Conservation (phyloP, 768 basidiomycete species). For the Termitomyces sp. region DNA sequence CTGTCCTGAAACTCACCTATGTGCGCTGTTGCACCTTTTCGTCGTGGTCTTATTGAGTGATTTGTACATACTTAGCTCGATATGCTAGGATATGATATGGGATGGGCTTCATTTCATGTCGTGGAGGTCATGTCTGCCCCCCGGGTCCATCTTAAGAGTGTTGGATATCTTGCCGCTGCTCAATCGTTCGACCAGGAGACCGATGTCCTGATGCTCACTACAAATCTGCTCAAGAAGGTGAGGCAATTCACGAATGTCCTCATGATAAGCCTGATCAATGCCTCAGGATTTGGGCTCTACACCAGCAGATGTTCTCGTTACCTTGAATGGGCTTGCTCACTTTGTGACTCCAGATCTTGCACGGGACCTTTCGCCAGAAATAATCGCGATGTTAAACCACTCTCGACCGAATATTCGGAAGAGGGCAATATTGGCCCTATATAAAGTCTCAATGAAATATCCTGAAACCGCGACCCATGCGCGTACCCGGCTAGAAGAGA, state of each 20-base stretch:
- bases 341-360: constrained; percentile 85
- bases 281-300: constrained; percentile 74
- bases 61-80: constrained; percentile 61
- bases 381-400: constrained; percentile 84
- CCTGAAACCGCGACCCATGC: constrained; percentile 70
- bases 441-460: constrained; percentile 75
- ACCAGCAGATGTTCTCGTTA: constrained; percentile 69
- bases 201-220: constrained; percentile 95
- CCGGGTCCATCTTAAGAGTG: constrained; percentile 86
- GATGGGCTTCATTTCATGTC: constrained; percentile 94
- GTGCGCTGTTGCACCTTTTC: constrained; percentile 45
- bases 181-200: constrained; percentile 93
- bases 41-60: constrained; percentile 5
- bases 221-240: constrained; percentile 93
- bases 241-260: constrained; percentile 17
- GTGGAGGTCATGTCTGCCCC: constrained; percentile 97
- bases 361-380: constrained; percentile 83
- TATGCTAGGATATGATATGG: constrained; percentile 94
- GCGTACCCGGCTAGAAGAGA: constrained; percentile 69
- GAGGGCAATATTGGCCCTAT: constrained; percentile 80
- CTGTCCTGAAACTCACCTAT: constrained; percentile 93
- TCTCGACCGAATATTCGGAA: constrained; percentile 87
- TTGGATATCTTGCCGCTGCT: constrained; percentile 91
- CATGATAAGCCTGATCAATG: constrained; percentile 14
- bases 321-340: constrained; percentile 78